phyloP scores from a whole-genome alignment of 306 rosid species.

The Cucurbita ficifolia region DNA sequence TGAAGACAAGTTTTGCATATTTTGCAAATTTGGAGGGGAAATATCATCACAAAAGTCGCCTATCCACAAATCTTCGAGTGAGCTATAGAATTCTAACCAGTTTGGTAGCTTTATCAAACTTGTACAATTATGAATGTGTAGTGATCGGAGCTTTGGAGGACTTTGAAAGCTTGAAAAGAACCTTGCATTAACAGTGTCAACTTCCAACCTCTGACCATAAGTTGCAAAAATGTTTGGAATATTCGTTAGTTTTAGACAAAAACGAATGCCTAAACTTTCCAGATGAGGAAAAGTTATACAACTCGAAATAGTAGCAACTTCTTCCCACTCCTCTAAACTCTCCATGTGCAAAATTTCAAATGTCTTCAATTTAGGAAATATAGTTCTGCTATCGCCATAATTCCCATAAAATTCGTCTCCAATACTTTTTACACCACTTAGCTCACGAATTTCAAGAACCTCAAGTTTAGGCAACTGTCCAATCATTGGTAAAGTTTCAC shows the following conservation, averaged over 20 bases:
- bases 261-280: background rate
- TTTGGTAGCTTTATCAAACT: background rate
- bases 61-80: background rate
- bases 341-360: background rate
- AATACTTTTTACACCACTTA: no score
- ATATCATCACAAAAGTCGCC: background rate
- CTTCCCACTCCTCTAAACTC: background rate
- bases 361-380: background rate
- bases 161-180: background rate
- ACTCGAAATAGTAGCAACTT: background rate
- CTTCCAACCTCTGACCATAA: background rate
- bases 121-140: background rate
- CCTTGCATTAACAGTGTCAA: background rate
- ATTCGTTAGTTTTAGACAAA: background rate
- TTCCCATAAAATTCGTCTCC: no score
- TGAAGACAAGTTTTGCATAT: background rate
- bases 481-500: no score
- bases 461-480: no score
- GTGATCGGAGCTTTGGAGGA: background rate
- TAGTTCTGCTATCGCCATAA: background rate
- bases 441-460: no score
- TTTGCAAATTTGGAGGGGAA: background rate
- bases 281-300: background rate
- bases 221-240: background rate
- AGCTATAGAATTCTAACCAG: background rate